phyloP scores from a whole-genome alignment of 257 asterid genomes.

The Solanum tarapatanum region DNA sequence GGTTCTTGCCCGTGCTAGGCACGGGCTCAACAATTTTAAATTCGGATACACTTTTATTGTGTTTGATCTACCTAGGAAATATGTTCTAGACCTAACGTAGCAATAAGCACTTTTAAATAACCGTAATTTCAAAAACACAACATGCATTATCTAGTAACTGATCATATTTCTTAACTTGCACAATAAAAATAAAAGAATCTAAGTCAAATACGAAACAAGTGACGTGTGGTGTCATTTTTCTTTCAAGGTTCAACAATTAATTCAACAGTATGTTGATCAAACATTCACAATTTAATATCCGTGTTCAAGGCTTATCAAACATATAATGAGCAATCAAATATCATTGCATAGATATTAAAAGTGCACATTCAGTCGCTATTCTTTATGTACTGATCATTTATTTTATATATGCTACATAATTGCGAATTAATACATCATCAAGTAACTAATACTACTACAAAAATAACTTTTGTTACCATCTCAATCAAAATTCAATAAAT shows the following conservation, averaged over 20 bases:
- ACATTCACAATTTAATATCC: not conserved
- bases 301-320: not conserved
- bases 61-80: no score
- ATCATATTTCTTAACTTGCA: no score
- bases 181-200: no score
- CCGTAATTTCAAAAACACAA: no score
- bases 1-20: no score
- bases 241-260: not conserved
- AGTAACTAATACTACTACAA: not conserved
- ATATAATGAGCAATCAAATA: not conserved
- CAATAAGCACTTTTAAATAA: no score
- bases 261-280: not conserved
- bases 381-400: not conserved
- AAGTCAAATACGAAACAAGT: no score
- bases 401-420: not conserved
- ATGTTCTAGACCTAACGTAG: no score
- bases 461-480: not conserved
- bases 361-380: not conserved
- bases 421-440: not conserved
- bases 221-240: not conserved
- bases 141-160: no score
- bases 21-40: no score
- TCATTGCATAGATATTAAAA: not conserved
- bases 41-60: no score
- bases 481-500: not conserved